A percentile compares a stretch with the other conserved stretches of the same genome.
These are phyloP conservation scores for Penstemon eatonii DNA, from an alignment of 257 asterid genomes.

Conservation along the genomic window DNA sequence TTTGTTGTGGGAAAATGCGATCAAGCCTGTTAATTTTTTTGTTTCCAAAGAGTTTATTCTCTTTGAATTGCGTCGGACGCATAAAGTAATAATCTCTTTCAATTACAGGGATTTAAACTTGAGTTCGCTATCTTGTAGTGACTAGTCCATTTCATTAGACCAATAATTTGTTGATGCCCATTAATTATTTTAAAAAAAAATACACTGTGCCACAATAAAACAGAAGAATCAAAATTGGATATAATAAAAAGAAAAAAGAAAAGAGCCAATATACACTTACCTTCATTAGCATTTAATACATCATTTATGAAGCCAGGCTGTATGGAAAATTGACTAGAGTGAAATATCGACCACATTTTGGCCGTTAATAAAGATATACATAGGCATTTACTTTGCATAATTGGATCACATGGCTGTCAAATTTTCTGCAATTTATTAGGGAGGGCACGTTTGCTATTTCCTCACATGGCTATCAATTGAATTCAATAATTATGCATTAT, in stretches of 20 bases:
- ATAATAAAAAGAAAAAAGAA: background rate
- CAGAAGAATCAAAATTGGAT: background rate
- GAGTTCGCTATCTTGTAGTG: too few species aligned
- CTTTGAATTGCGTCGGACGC: too few species aligned
- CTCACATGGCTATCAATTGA: background rate
- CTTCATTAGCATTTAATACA: constrained; percentile 29
- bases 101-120: too few species aligned
- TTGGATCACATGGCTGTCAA: constrained; percentile 22
- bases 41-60: too few species aligned
- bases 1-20: background rate
- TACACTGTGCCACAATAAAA: background rate
- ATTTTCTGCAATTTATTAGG: background rate
- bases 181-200: too few species aligned
- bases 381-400: constrained; percentile 29
- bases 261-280: background rate
- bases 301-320: constrained; percentile 50
- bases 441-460: background rate
- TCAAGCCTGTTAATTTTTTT: too few species aligned
- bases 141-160: too few species aligned
- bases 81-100: too few species aligned
- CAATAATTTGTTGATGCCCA: too few species aligned
- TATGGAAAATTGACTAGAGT: constrained; percentile 22
- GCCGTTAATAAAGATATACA: constrained; percentile 17
- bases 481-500: background rate
- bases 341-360: constrained; percentile 33